Conservation (phyloP, 768 basidiomycete species). For the Piloderma croceum region DNA sequence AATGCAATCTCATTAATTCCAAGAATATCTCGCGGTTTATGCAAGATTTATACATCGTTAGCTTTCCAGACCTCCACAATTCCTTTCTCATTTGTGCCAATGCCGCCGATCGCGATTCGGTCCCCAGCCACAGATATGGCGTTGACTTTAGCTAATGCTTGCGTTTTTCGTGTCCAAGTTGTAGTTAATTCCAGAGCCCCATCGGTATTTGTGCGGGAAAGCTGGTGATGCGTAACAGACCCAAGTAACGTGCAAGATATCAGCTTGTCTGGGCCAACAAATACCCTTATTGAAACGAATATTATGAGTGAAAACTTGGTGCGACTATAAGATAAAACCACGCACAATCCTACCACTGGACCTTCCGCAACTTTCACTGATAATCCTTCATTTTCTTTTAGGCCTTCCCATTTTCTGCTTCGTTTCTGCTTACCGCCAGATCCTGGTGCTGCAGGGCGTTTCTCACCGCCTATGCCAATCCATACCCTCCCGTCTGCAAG, state of each 20-base stretch:
- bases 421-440: constrained; percentile 41
- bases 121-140: constrained; percentile 44
- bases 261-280: constrained; percentile 41
- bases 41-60: constrained; percentile 1
- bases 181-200: constrained; percentile 37
- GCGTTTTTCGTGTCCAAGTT: constrained; percentile 42
- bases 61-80: constrained; percentile 55
- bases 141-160: constrained; percentile 57
- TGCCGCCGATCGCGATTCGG: constrained; percentile 56
- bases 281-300: constrained; percentile 35
- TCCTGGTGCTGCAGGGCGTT: constrained; percentile 21
- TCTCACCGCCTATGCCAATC: constrained; percentile 66
- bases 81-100: constrained; percentile 53
- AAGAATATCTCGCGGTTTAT: no score
- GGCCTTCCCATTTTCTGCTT: constrained; percentile 68
- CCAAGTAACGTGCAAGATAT: constrained; percentile 61
- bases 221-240: constrained; percentile 42
- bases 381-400: constrained; percentile 42
- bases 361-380: constrained; percentile 58
- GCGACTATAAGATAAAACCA: constrained; percentile 3
- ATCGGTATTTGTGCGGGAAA: constrained; percentile 34
- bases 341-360: constrained; percentile 68
- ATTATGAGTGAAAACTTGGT: not conserved
- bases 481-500: constrained; percentile 73
- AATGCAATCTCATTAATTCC: no score